These are phyloP conservation scores for Rosa persica DNA, from an alignment of 306 rosid genomes.

Conservation along the genomic window DNA sequence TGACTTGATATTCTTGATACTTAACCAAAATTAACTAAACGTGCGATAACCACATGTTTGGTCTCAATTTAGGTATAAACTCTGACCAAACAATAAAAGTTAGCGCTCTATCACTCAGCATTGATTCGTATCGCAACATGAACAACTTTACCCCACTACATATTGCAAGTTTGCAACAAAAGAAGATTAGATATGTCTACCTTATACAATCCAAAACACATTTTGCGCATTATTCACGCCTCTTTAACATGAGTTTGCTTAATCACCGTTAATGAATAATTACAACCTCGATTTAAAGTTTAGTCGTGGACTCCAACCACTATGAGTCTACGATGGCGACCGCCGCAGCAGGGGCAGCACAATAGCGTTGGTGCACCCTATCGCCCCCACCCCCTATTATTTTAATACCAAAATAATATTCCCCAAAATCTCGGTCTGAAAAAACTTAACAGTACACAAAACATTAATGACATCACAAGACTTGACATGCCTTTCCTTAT, in stretches of 20 bases:
- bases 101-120: too few species aligned
- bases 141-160: not conserved
- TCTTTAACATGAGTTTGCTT: not conserved
- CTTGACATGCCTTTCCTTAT: slow-evolving; percentile 33
- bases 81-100: not conserved
- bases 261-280: not conserved
- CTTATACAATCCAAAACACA: not conserved
- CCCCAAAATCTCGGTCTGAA: slow-evolving; percentile 9
- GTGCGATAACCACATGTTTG: too few species aligned
- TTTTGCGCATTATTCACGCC: not conserved
- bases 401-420: not conserved
- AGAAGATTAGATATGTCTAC: not conserved
- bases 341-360: not conserved
- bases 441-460: not conserved
- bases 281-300: not conserved
- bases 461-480: slow-evolving; percentile 49
- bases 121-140: not conserved
- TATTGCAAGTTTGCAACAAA: not conserved
- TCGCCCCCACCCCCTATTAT: not conserved
- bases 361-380: not conserved
- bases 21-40: too few species aligned
- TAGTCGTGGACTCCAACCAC: not conserved
- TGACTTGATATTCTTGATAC: too few species aligned
- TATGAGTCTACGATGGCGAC: not conserved
- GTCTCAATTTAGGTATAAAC: too few species aligned